Percentiles rank a stretch among this genome's conserved stretches.
These are phyloP conservation scores for Arabis alpina DNA, from an alignment of 345 rosid genomes.

Conservation along the genomic window DNA sequence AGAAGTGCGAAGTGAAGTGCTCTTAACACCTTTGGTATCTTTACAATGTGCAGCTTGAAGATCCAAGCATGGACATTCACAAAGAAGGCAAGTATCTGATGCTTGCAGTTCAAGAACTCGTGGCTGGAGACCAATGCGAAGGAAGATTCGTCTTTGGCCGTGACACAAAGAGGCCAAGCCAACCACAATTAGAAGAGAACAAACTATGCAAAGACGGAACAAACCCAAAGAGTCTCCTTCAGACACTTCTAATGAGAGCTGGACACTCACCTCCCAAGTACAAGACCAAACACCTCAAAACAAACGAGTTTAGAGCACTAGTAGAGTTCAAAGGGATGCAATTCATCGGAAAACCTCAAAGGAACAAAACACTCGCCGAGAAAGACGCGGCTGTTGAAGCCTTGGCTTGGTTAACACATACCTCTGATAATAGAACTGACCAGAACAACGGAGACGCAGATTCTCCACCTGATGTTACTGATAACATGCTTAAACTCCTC, in stretches of 20 bases:
- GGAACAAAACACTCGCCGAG: conserved; percentile 92
- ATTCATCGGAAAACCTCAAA: conserved; percentile 91
- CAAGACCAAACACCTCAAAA: conserved; percentile 91
- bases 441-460: conserved; percentile 46
- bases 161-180: conserved; percentile 62
- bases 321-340: conserved; percentile 99
- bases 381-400: conserved; percentile 97
- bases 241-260: conserved; percentile 91
- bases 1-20: background rate
- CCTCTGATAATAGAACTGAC: conserved; percentile 50
- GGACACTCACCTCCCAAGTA: conserved; percentile 98
- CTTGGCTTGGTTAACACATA: conserved; percentile 93
- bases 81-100: conserved; percentile 91
- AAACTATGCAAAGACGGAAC: conserved; percentile 80
- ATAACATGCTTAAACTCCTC: conserved; percentile 94
- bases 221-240: conserved; percentile 92
- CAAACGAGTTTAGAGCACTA: conserved; percentile 90
- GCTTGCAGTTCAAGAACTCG: conserved; percentile 92
- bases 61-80: conserved; percentile 72
- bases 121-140: conserved; percentile 92
- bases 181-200: conserved; percentile 49
- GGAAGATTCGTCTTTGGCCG: conserved; percentile 98
- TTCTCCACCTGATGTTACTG: conserved; percentile 77
- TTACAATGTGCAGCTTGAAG: conserved; percentile 61
- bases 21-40: conserved; percentile 18